Base-by-base conservation (phyloP, 2,329 filamentous ascomycete genomes). In the Graphiopsis chlorocephala region DNA sequence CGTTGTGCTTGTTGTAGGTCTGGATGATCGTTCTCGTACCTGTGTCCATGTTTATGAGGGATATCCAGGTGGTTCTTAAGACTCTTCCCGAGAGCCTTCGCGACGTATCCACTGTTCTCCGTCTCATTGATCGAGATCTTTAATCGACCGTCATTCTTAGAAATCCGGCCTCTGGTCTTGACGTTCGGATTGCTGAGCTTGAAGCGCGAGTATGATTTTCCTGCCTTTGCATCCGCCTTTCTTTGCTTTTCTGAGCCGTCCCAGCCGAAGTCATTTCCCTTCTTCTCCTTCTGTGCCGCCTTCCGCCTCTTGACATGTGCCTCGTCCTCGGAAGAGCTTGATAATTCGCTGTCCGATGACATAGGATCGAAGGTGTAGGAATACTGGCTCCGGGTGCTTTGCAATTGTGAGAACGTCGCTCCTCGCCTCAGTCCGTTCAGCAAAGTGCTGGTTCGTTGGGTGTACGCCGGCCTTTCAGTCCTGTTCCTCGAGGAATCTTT, bases 121-220 rank as follows among this genome's bases (percentile, higher is more conserved):
- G 85, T 88, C 72, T 93, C 90, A 61, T 89, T 88, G 71, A 93
- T 83, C 4, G 87, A 89, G 67, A 93, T 90, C 67, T 86, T 87
- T 57, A 93, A 77, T 25, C 90, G 83, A 0, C 90, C 90, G 74
- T 93, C 90, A 55, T 80, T 83, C 74, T 86, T 89, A 2, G 84
- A 87, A 1, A 91, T 84, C 67, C 81, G 86, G 26, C 88, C 89
- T 67, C 83, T 86, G 1, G 87, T 90, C 23, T 80, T 82, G 75
- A 88, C 90, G 58, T 89, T 79, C 3, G 90, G 83, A 69, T 91
- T 89, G 5, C 82, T 82, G 20, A 91, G 80, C 45, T 80, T 80
- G 74, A 91, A 89, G 2, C 80, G 81, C 0, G 83, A 79, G 68
- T 83, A 88, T 66, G 76, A 64, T 35, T 64, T 60, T 42, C 61